Evolutionary conservation across 2,329 filamentous ascomycete genomes (phyloP).

Genomic region (Torrubiella hemipterigena): DNA sequence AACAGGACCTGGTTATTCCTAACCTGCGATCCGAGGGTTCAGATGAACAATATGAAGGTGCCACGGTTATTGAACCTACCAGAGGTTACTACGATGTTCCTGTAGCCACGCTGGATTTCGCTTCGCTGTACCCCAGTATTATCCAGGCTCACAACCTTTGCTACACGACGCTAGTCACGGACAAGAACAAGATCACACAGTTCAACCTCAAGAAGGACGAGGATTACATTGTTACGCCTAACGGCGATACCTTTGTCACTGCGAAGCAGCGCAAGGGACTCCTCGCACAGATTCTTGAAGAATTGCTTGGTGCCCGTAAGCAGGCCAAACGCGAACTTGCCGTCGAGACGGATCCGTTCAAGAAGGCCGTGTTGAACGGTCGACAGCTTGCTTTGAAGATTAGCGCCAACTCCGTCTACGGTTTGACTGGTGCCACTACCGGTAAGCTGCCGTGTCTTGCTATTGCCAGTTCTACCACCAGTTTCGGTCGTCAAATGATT

Average conservation of each 20-base stretch:
- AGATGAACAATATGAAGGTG: slow-evolving; percentile 92
- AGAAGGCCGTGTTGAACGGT: slow-evolving; percentile 95
- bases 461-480: slow-evolving; percentile 93
- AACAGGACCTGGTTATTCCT: slow-evolving; percentile 87
- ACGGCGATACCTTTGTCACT: slow-evolving; percentile 87
- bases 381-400: slow-evolving; percentile 92
- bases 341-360: slow-evolving; percentile 86
- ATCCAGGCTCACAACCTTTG: slow-evolving; percentile 98
- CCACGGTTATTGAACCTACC: slow-evolving; percentile 92
- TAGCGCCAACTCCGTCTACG: slow-evolving; percentile 96
- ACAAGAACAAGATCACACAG: slow-evolving; percentile 61
- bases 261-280: slow-evolving; percentile 81
- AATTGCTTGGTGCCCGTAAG: slow-evolving; percentile 83
- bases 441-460: slow-evolving; percentile 91
- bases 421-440: slow-evolving; percentile 88
- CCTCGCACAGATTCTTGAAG: slow-evolving; percentile 89
- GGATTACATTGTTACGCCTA: slow-evolving; percentile 93
- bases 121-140: slow-evolving; percentile 95
- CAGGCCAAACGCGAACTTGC: slow-evolving; percentile 85
- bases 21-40: slow-evolving; percentile 60
- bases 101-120: slow-evolving; percentile 95
- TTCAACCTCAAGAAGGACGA: slow-evolving; percentile 72
- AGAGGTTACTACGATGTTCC: slow-evolving; percentile 92
- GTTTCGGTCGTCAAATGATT: slow-evolving; percentile 97
- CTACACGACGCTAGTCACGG: slow-evolving; percentile 82